Evolutionary conservation across 257 asterid genomes (phyloP).

Genomic region (Lavandula angustifolia): DNA sequence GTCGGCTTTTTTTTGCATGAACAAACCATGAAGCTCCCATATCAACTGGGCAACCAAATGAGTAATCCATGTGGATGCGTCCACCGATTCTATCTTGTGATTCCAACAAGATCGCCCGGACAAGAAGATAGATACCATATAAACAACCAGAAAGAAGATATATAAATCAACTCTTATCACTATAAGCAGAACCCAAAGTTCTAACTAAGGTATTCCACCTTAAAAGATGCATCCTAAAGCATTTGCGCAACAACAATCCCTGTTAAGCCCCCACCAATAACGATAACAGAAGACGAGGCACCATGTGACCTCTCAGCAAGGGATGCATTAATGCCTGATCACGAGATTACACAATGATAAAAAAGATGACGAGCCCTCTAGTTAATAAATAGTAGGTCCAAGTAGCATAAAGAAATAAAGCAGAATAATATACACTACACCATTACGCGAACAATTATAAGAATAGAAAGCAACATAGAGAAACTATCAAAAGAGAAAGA

Average conservation of each 20-base stretch:
- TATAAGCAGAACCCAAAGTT: neutral
- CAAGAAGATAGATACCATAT: conserved; percentile 17
- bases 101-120: conserved; percentile 83
- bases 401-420: conserved; percentile 5
- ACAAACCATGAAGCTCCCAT: conserved; percentile 99
- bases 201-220: conserved; percentile 45
- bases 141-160: conserved; percentile 10
- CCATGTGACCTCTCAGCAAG: conserved; percentile 52
- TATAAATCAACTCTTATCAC: conserved; percentile 2
- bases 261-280: conserved; percentile 97
- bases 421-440: neutral
- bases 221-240: conserved; percentile 82
- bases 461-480: no score
- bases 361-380: conserved; percentile 14
- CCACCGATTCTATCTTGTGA: conserved; percentile 95
- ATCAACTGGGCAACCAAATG: conserved; percentile 96
- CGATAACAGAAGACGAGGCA: conserved; percentile 70
- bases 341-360: conserved; percentile 28
- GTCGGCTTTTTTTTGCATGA: neutral
- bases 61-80: conserved; percentile 86
- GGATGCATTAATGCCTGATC: conserved; percentile 53
- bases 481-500: no score
- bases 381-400: conserved; percentile 8
- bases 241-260: conserved; percentile 90
- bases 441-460: no score